Evolutionary conservation across 2,329 filamentous ascomycete genomes (phyloP).

Genomic region (Stemphylium vesicarium): DNA sequence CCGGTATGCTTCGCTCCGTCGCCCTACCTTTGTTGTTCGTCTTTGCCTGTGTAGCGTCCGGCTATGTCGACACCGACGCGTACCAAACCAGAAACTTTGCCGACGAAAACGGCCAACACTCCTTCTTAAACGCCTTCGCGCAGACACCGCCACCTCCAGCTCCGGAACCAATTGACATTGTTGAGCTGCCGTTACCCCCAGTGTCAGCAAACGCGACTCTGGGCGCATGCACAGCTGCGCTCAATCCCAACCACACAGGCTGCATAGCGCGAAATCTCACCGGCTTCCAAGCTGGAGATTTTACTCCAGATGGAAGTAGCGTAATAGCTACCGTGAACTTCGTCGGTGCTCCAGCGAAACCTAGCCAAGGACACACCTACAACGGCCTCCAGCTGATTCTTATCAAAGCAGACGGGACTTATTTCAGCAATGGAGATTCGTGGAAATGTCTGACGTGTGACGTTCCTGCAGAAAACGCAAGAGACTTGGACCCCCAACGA

Average conservation of each 20-base stretch:
- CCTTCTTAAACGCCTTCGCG: neutral
- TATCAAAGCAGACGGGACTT: slow-evolving; percentile 34
- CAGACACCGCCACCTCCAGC: slow-evolving; percentile 26
- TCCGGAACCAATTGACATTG: too few species aligned
- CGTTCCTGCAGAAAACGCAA: slow-evolving; percentile 44
- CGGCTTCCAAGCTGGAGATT: slow-evolving; percentile 40
- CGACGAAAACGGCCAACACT: neutral
- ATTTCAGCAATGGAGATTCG: slow-evolving; percentile 53
- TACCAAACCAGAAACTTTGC: neutral
- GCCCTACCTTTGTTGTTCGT: neutral
- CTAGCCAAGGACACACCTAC: too few species aligned
- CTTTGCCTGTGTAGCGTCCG: neutral
- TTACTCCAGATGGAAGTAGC: slow-evolving; percentile 54
- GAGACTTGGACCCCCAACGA: slow-evolving; percentile 19
- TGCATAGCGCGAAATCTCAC: slow-evolving; percentile 26
- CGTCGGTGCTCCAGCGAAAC: too few species aligned
- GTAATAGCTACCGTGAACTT: slow-evolving; percentile 44
- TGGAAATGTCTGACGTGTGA: slow-evolving; percentile 60
- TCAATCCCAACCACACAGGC: slow-evolving; percentile 37
- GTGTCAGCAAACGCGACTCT: slow-evolving; percentile 13
- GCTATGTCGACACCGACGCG: neutral
- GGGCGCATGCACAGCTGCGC: slow-evolving; percentile 42
- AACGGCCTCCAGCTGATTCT: too few species aligned
- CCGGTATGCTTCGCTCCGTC: neutral
- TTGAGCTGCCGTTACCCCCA: slow-evolving; percentile 33